A percentile compares a stretch with the other conserved stretches of the same genome.
Conservation (phyloP, 192 early-diverging fungal species). For the Obelidium mucronatum region DNA sequence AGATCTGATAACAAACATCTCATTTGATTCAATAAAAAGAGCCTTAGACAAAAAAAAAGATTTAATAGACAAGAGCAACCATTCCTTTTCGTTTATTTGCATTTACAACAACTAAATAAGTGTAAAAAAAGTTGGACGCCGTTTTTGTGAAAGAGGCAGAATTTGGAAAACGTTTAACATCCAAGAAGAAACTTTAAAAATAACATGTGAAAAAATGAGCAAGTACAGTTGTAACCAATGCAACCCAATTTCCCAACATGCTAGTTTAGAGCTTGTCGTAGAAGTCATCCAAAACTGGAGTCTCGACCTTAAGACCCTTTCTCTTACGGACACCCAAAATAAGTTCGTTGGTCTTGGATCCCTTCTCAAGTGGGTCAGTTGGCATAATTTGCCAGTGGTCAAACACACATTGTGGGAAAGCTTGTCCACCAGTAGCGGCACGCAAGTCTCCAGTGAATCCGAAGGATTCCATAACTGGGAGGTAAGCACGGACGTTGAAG, state of each 20-base stretch:
- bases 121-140: too few relatives aligned
- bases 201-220: too few relatives aligned
- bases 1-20: conserved; percentile 21
- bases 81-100: neutral
- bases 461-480: conserved; percentile 97
- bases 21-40: conserved; percentile 14
- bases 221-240: too few relatives aligned
- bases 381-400: conserved; percentile 96
- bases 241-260: too few relatives aligned
- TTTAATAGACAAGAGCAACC: too few relatives aligned
- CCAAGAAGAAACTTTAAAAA: neutral
- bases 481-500: conserved; percentile 92
- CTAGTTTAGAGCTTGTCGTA: conserved; percentile 61
- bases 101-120: neutral
- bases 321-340: conserved; percentile 81
- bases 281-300: conserved; percentile 73
- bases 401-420: conserved; percentile 97
- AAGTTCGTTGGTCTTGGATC: conserved; percentile 86
- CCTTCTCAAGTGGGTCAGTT: conserved; percentile 71
- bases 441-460: conserved; percentile 96
- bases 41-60: too few relatives aligned
- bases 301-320: conserved; percentile 89
- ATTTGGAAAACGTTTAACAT: neutral
- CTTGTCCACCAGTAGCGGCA: conserved; percentile 95
- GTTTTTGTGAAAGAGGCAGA: neutral